phyloP scores from a whole-genome alignment of 2,329 filamentous ascomycete species.

The Sporothrix brunneoviolacea region DNA sequence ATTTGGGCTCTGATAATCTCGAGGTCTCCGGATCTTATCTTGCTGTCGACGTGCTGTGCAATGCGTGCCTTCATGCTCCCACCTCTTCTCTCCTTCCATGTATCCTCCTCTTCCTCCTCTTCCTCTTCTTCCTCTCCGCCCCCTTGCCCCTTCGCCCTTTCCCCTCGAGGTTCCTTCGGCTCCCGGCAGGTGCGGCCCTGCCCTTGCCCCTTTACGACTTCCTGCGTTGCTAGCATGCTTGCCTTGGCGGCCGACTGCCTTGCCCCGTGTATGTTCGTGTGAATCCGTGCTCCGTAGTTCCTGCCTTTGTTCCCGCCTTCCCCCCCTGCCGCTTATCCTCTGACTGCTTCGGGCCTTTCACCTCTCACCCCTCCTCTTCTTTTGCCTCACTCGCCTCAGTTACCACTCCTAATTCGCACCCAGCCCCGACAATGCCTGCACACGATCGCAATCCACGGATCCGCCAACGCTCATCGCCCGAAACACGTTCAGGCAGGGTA shows the following conservation, averaged over 20 bases:
- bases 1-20: too few species aligned
- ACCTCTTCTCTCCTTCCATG: neutral
- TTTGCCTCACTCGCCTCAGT: neutral
- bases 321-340: neutral
- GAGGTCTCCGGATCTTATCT: too few species aligned
- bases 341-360: neutral
- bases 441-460: conserved; percentile 4
- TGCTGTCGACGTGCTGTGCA: too few species aligned
- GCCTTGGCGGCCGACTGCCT: neutral
- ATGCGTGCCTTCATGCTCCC: neutral
- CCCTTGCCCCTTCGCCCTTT: neutral
- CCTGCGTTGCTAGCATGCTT: neutral
- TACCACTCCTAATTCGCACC: neutral
- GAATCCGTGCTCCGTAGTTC: neutral
- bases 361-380: neutral
- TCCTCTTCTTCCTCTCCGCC: neutral
- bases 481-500: conserved; percentile 4
- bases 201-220: neutral
- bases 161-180: neutral
- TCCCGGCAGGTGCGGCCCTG: neutral
- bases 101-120: neutral
- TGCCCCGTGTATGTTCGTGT: neutral
- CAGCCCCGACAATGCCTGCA: conserved; percentile 7
- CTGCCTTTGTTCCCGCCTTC: neutral
- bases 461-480: neutral